These are phyloP conservation scores for Colletotrichum sp. DNA, from an alignment of 2,329 filamentous ascomycete species.

Conservation along the genomic window DNA sequence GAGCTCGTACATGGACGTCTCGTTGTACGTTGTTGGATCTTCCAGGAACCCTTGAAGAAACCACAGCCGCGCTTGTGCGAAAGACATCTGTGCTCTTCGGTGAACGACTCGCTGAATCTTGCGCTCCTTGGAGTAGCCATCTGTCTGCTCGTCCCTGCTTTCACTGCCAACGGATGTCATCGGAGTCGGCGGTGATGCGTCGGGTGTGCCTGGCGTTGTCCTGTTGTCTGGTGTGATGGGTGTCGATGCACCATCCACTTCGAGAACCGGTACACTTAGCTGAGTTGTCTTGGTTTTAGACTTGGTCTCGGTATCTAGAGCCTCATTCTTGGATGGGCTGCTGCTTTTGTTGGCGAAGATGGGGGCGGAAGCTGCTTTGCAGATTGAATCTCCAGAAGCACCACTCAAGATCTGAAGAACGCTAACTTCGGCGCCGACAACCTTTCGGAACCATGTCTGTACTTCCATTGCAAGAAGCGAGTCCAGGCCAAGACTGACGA, in stretches of 20 bases:
- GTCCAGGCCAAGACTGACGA: neutral
- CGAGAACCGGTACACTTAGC: neutral
- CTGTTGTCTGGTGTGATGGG: neutral
- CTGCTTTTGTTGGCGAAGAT: neutral
- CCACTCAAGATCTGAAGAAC: neutral
- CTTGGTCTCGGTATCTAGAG: fast-evolving
- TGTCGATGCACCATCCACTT: neutral
- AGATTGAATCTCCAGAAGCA: neutral
- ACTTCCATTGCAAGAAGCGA: neutral
- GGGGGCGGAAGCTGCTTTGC: neutral
- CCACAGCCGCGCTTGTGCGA: slow-evolving; percentile 47
- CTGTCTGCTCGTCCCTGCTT: neutral
- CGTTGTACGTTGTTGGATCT: slow-evolving; percentile 44
- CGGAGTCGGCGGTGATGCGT: neutral
- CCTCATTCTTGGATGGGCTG: fast-evolving
- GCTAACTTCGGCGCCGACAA: neutral
- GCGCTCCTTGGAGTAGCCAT: neutral
- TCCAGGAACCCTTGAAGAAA: slow-evolving; percentile 36
- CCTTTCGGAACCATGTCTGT: neutral
- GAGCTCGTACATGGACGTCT: slow-evolving; percentile 34
- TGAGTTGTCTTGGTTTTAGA: neutral
- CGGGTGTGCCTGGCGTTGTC: neutral
- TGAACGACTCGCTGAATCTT: neutral
- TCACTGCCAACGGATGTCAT: neutral
- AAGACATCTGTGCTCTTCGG: slow-evolving; percentile 33